Base-by-base conservation (phyloP, 2,329 filamentous ascomycete species). In the Aspergillus intermedius region DNA sequence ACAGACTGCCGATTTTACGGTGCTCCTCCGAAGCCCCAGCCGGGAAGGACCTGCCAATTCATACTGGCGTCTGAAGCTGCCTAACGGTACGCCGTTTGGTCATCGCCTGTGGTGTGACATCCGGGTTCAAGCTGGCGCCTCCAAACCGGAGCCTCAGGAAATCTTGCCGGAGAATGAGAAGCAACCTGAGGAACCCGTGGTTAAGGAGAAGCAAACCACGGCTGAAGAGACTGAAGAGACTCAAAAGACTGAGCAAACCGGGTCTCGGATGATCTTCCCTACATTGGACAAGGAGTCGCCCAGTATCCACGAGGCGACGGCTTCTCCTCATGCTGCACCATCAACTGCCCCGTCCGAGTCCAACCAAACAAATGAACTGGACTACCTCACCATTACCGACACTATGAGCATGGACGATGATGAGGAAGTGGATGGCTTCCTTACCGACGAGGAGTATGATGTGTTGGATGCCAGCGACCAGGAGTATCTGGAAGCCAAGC, bases 391-490 rank as follows among this genome's bases (percentile, higher is more conserved):
- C 54, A 81, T 83, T 60, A 76, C 77, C 45, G 79, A 81, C 56
- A 81, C 77, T 55, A 72, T 83, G 49, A 75, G 78, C 17, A 61
- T 77, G 39, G 74, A 74, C 37, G 74, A 74, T 47, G 66, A 69
- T 10, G 64, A 67, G 5, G 72, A 66, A 19, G 74, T 77, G n/a
- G 82, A 87, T 51, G 87, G 85, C 10, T 96, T 95, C 77, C 73
- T 95, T 76, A 97, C 93, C 0, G 93, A 98, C 55, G 93, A 97
- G 68, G 93, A 98, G 73, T 98, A 97, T 68, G 93, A 98, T 62
- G 91, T 97, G 56, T 82, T 97, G 42, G 90, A 96, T 73, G 91
- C 90, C 40, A 95, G 88, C 50, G 91, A 97, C 58, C 88, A 95
- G 68, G 91, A 97, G 66, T 86, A 80, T 57, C 67, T 82, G 45